Conservation (phyloP, 2,329 filamentous ascomycete genomes). For the Hirsutella minnesotensis region DNA sequence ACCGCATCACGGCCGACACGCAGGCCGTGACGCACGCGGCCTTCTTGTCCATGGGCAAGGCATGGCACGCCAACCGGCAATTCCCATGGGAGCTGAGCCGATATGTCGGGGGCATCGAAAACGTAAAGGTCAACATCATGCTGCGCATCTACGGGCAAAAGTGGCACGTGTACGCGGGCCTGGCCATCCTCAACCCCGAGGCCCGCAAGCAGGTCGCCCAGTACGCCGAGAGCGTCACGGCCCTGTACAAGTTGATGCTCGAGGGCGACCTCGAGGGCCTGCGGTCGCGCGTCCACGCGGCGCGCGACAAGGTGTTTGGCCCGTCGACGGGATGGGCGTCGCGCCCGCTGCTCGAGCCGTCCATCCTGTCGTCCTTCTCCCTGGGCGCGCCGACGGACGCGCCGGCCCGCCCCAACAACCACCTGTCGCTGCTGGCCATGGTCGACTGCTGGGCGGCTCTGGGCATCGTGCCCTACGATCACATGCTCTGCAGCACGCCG, state of each 20-base stretch:
- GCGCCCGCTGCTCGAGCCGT: conserved; percentile 64
- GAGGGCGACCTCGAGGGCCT: conserved; percentile 70
- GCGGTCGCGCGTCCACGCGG: conserved; percentile 52
- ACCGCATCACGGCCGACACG: conserved; percentile 95
- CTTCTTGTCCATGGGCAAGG: conserved; percentile 94
- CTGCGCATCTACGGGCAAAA: conserved; percentile 96
- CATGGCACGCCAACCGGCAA: conserved; percentile 89
- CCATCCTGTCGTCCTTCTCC: conserved; percentile 80
- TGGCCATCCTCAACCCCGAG: conserved; percentile 91
- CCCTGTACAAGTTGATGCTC: conserved; percentile 94
- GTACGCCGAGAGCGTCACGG: conserved; percentile 85
- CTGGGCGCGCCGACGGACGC: conserved; percentile 56
- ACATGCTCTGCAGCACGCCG: conserved; percentile 98
- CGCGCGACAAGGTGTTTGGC: conserved; percentile 64
- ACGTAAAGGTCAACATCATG: conserved; percentile 98
- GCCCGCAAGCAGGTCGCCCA: conserved; percentile 87
- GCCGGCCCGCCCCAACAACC: conserved; percentile 67
- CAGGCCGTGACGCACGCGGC: conserved; percentile 97
- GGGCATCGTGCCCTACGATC: conserved; percentile 90
- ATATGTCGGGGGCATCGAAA: conserved; percentile 94
- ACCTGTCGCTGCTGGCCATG: conserved; percentile 87
- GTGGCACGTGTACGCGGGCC: conserved; percentile 97
- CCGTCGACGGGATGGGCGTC: conserved; percentile 49
- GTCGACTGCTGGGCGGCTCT: conserved; percentile 97
- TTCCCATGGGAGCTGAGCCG: conserved; percentile 97